These are phyloP conservation scores for Beauveria sp. DNA, from an alignment of 2,329 filamentous ascomycete species.

Conservation along the genomic window DNA sequence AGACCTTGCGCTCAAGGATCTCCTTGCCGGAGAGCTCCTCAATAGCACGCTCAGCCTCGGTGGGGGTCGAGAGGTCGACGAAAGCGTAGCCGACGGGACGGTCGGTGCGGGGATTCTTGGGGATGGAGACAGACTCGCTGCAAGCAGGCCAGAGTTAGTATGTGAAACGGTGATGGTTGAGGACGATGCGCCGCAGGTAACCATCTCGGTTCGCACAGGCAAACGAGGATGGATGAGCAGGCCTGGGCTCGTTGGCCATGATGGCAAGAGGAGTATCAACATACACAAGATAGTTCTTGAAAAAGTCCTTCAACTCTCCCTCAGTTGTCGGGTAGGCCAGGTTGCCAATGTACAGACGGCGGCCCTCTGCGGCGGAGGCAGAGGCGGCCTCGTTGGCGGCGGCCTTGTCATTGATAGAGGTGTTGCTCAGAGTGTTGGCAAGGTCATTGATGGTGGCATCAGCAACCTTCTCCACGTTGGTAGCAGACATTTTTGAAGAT, in stretches of 20 bases:
- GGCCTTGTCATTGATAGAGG: conserved; percentile 53
- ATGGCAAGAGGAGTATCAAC: conserved; percentile 32
- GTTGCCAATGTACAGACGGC: conserved; percentile 99
- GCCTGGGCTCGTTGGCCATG: neutral
- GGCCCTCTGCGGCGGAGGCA: conserved; percentile 95
- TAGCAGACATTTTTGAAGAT: conserved; percentile 70
- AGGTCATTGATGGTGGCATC: conserved; percentile 67
- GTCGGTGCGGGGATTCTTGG: conserved; percentile 97
- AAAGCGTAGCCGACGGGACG: conserved; percentile 98
- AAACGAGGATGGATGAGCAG: neutral
- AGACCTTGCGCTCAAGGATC: conserved; percentile 98
- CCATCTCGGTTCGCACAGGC: neutral
- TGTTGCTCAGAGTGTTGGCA: conserved; percentile 66
- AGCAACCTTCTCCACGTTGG: conserved; percentile 54
- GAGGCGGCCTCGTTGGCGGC: conserved; percentile 83
- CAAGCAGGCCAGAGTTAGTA: conserved; percentile 22
- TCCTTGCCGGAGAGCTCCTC: conserved; percentile 93
- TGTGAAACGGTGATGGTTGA: neutral
- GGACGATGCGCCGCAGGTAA: neutral
- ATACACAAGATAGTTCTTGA: conserved; percentile 99
- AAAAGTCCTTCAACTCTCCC: conserved; percentile 99
- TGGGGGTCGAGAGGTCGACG: conserved; percentile 91
- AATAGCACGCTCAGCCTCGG: conserved; percentile 93
- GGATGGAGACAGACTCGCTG: conserved; percentile 98
- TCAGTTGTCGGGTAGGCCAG: conserved; percentile 99